Base-by-base conservation (phyloP, 1,284 basidiomycete genomes). In the Austroboletus novae-zelandiae region DNA sequence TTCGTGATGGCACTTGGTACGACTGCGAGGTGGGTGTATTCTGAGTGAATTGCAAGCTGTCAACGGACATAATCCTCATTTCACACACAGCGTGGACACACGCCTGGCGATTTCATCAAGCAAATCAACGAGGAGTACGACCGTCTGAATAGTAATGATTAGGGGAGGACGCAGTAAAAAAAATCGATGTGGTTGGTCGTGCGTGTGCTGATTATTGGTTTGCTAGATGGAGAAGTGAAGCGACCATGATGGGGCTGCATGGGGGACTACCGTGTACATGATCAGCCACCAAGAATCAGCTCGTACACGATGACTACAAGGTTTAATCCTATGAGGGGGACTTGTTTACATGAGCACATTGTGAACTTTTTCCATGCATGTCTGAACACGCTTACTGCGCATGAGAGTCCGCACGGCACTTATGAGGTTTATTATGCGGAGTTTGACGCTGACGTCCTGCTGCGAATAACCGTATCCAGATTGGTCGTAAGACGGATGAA, bases 361-460 rank as follows among this genome's bases (percentile, higher is more conserved):
- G 53, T 29, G 50, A 48, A 54, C 15, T 52, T 53, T 53, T 52
- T 49, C 13, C 6, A 42, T 47, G 52, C 51, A 51, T 45, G 48
- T 43, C 52, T n/a, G 45, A 65, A 61, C 62, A 68, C 35, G 65
- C 64, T 66, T 68, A 98, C 95, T 93, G 70, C 96, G 83, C 88
- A 98, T 89, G 56, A 98, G 76, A 48, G 94, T 98, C 69, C 95
- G 78, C 51, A 98, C 94, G 27, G 95, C 95, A 58, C 88, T 82
- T 57, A 98, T 98, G 60, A 98, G 79, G 70, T 94, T 91, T 66
- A 98, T 85, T 44, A 97, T 69, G 62, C 91, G 84, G 50, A 82
- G 83, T 74, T 98, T 98, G 57, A 98, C 75, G 36, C 88, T 79
- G 52, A 81, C 71, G 29, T 91, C 91, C 59, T 72, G 80, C 57